These are phyloP conservation scores for Pezicula radicicola DNA, from an alignment of 2,329 filamentous ascomycete species.

Conservation along the genomic window DNA sequence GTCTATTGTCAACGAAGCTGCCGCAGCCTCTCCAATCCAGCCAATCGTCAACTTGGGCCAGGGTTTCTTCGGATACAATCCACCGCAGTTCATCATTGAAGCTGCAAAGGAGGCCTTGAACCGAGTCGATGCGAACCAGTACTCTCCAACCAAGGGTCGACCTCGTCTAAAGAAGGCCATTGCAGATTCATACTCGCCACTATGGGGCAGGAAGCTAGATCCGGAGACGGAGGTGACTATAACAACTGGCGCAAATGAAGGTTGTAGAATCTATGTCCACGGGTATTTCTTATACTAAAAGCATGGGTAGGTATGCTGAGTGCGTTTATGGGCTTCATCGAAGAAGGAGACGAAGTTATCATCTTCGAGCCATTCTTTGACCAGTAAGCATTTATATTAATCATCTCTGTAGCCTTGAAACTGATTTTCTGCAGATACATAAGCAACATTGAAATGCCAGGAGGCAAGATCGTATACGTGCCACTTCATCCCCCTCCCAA, in stretches of 20 bases:
- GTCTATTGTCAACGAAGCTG: slow-evolving; percentile 66
- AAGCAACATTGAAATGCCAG: slow-evolving; percentile 97
- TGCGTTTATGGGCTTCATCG: slow-evolving; percentile 97
- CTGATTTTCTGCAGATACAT: slow-evolving; percentile 61
- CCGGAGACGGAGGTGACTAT: slow-evolving; percentile 93
- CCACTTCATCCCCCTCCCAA: slow-evolving; percentile 86
- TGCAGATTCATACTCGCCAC: slow-evolving; percentile 85
- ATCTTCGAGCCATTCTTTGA: slow-evolving; percentile 99
- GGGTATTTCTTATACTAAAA: slow-evolving; percentile 6
- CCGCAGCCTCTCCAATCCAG: slow-evolving; percentile 58
- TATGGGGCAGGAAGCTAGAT: slow-evolving; percentile 78
- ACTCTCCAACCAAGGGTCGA: slow-evolving; percentile 91
- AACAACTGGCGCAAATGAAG: slow-evolving; percentile 88
- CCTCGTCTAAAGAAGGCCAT: slow-evolving; percentile 91
- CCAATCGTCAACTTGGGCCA: slow-evolving; percentile 65
- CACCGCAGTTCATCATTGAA: slow-evolving; percentile 83
- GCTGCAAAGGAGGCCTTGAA: slow-evolving; percentile 89
- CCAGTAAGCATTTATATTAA: slow-evolving; percentile 55
- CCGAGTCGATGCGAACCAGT: slow-evolving; percentile 96
- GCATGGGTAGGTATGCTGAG: slow-evolving; percentile 71
- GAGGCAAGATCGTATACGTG: slow-evolving; percentile 91
- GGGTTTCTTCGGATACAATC: slow-evolving; percentile 89
- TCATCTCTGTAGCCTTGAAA: not conserved
- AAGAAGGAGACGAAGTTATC: slow-evolving; percentile 93
- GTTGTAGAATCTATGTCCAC: slow-evolving; percentile 24